phyloP scores from a whole-genome alignment of 441 rosid genomes.

The Croton setiger region DNA sequence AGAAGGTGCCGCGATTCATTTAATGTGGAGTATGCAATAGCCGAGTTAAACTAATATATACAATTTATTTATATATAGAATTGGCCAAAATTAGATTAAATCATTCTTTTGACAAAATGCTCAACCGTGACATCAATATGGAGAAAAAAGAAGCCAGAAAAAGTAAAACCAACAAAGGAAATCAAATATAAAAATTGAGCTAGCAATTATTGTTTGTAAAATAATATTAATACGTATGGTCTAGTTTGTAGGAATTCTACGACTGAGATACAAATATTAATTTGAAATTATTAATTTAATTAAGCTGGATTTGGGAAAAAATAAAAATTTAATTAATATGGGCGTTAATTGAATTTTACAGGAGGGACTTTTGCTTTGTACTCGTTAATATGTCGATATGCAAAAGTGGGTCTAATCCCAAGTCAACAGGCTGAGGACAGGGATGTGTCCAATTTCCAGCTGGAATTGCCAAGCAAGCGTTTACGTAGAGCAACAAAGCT shows the following conservation, averaged over 20 bases:
- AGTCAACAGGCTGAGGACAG: conserved; percentile 42
- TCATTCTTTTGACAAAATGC: background rate
- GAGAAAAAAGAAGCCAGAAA: background rate
- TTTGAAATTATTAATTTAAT: too few relatives aligned
- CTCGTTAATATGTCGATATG: conserved; percentile 48
- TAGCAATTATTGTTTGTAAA: background rate
- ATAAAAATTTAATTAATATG: too few relatives aligned
- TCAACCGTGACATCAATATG: background rate
- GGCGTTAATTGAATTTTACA: background rate
- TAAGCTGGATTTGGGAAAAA: too few relatives aligned
- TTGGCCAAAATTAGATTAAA: background rate
- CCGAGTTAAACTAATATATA: background rate
- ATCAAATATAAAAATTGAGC: background rate
- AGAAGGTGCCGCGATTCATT: too few relatives aligned
- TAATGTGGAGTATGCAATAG: background rate
- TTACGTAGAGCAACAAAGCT: conserved; percentile 30
- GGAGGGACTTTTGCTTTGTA: conserved; percentile 60
- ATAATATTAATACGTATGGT: too few relatives aligned
- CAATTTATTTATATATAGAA: background rate
- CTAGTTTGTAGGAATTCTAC: too few relatives aligned
- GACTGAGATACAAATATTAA: background rate
- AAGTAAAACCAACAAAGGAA: background rate
- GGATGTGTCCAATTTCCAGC: conserved; percentile 38
- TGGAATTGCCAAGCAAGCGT: conserved; percentile 38
- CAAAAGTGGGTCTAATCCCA: conserved; percentile 49